Evolutionary conservation across 106 monocot genomes (phyloP).

Genomic region (Platanthera guangdongensis): DNA sequence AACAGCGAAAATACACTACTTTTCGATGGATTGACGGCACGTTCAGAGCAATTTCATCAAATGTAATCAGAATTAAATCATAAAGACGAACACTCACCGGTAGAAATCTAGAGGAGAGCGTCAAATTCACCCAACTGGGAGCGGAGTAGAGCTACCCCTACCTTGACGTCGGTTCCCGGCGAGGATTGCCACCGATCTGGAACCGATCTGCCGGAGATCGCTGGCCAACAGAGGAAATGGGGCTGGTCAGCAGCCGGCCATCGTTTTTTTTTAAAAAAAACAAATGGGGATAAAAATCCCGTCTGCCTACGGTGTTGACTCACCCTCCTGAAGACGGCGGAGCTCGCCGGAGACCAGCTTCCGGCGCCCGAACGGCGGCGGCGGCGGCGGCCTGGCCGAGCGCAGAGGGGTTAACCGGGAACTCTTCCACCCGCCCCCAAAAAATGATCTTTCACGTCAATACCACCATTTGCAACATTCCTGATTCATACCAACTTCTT

Average conservation of each 20-base stretch:
- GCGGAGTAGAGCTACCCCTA: background rate
- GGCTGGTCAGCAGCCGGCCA: background rate
- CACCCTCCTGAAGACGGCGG: background rate
- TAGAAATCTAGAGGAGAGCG: background rate
- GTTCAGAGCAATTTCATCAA: background rate
- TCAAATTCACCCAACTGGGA: background rate
- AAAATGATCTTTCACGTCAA: background rate
- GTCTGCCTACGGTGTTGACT: background rate
- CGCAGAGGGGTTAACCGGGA: background rate
- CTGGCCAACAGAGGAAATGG: constrained; percentile 4
- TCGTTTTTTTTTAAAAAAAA: background rate
- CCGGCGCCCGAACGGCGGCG: background rate
- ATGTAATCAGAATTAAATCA: background rate
- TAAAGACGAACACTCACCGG: background rate
- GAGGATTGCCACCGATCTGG: background rate
- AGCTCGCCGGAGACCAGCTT: background rate
- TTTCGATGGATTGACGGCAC: background rate
- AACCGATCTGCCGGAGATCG: constrained; percentile 5
- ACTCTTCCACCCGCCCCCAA: background rate
- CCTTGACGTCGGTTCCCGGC: background rate
- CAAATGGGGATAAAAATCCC: constrained; percentile 5
- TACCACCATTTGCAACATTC: constrained; percentile 4
- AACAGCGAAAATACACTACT: background rate
- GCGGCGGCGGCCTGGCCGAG: background rate
- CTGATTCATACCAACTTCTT: constrained; percentile 4